Evolutionary conservation across 768 basidiomycete genomes (phyloP).

Genomic region (Amylocystis lapponica): DNA sequence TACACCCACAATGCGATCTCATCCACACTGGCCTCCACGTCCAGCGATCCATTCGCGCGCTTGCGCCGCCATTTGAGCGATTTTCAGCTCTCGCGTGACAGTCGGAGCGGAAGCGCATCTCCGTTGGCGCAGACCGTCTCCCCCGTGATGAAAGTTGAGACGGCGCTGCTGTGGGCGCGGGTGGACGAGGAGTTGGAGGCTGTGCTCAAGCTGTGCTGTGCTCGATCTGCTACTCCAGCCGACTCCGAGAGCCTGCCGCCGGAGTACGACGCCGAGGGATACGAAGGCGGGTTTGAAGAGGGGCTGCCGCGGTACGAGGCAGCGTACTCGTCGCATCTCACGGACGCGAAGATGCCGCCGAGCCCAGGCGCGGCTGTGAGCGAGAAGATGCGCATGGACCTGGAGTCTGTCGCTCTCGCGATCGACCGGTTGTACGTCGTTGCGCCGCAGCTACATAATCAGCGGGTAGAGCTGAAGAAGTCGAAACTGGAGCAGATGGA

Average conservation of each 20-base stretch:
- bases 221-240: conserved; percentile 27
- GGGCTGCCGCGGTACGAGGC: conserved; percentile 27
- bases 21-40: too few relatives aligned
- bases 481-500: conserved; percentile 71
- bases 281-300: conserved; percentile 17
- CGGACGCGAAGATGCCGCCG: background rate
- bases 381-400: conserved; percentile 83
- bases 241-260: conserved; percentile 19
- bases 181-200: conserved; percentile 72
- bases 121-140: conserved; percentile 29
- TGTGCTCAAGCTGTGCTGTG: conserved; percentile 59
- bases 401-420: conserved; percentile 80
- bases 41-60: conserved; percentile 46
- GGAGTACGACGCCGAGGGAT: conserved; percentile 24
- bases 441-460: conserved; percentile 85
- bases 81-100: conserved; percentile 52
- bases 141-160: conserved; percentile 49
- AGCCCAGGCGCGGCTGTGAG: conserved; percentile 22
- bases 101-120: conserved; percentile 22
- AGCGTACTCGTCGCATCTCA: background rate
- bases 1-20: too few relatives aligned
- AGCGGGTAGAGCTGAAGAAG: conserved; percentile 84
- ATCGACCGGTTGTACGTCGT: conserved; percentile 85
- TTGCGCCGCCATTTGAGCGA: conserved; percentile 66
- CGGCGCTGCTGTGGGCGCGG: conserved; percentile 64